Evolutionary conservation across 805 yeast genomes (phyloP).

Genomic region (Saccharomycopsis sp.): DNA sequence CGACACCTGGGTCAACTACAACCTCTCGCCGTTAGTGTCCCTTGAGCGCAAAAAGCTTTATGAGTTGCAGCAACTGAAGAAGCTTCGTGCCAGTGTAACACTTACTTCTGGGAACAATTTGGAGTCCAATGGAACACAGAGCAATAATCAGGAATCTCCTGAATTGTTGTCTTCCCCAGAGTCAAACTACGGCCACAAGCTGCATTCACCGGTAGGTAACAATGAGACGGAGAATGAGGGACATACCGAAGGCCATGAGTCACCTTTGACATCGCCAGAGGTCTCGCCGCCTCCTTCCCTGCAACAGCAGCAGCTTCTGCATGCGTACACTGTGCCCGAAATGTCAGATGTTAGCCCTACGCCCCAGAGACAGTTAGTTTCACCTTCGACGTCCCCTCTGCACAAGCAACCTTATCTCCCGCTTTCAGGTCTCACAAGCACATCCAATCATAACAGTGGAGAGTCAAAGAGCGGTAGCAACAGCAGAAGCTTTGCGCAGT

Average conservation of each 20-base stretch:
- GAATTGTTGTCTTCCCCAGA: background rate
- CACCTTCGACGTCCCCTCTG: background rate
- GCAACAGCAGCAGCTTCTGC: background rate
- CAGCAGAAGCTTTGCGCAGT: background rate
- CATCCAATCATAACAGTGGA: too few relatives aligned
- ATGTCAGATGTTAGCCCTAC: background rate
- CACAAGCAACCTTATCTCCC: background rate
- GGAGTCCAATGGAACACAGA: too few relatives aligned
- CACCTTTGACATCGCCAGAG: background rate
- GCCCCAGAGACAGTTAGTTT: background rate
- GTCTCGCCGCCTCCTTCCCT: background rate
- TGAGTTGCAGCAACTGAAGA: slow-evolving; percentile 4
- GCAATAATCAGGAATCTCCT: background rate
- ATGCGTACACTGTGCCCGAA: background rate
- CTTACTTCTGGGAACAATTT: too few relatives aligned
- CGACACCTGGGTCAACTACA: slow-evolving; percentile 70
- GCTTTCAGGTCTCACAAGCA: background rate
- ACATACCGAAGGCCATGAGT: background rate
- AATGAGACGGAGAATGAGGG: background rate
- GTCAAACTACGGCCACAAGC: background rate
- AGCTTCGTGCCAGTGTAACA: background rate
- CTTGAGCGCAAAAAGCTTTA: slow-evolving; percentile 24
- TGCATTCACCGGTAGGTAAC: background rate
- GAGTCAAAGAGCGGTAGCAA: too few relatives aligned
- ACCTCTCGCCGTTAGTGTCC: slow-evolving; percentile 66